Evolutionary conservation across 495 filamentous ascomycete species (phyloP).

Genomic region (Penicillium verhagenii): DNA sequence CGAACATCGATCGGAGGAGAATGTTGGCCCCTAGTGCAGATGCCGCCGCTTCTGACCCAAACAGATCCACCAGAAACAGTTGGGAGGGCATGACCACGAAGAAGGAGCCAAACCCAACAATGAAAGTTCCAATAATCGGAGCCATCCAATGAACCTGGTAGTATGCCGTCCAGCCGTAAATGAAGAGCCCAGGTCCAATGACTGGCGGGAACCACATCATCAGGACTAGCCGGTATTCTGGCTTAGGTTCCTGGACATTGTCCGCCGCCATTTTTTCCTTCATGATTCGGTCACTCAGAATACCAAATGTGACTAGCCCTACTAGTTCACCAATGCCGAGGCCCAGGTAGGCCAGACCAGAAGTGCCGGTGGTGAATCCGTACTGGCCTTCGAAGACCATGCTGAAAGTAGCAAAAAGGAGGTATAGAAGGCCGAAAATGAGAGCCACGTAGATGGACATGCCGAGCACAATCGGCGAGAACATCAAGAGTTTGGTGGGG

Average conservation of each 20-base stretch:
- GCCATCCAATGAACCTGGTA: conserved; percentile 53
- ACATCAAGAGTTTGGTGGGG: conserved; percentile 23
- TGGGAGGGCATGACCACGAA: conserved; percentile 54
- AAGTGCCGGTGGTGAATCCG: conserved; percentile 31
- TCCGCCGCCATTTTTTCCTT: neutral
- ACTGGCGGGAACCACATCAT: conserved; percentile 6
- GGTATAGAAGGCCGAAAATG: conserved; percentile 59
- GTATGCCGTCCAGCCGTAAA: conserved; percentile 63
- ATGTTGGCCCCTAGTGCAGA: conserved; percentile 31
- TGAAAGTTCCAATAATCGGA: conserved; percentile 37
- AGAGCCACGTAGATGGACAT: conserved; percentile 59
- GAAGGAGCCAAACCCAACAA: conserved; percentile 57
- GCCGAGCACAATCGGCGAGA: conserved; percentile 60
- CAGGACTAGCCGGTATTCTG: conserved; percentile 3
- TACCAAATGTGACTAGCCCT: neutral
- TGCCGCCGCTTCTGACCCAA: conserved; percentile 54
- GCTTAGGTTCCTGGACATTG: too few species aligned
- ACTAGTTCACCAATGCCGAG: conserved; percentile 5
- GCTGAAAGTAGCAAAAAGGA: conserved; percentile 60
- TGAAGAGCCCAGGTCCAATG: conserved; percentile 56
- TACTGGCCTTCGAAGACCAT: conserved; percentile 49
- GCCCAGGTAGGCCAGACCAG: conserved; percentile 12
- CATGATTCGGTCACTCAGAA: neutral
- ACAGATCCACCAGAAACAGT: conserved; percentile 61
- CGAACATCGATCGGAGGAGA: conserved; percentile 12